A percentile compares a stretch with the other conserved stretches of the same genome.
Conservation (phyloP, 352 stramenopile genomes). For the Chrysophaeum taylorii region DNA sequence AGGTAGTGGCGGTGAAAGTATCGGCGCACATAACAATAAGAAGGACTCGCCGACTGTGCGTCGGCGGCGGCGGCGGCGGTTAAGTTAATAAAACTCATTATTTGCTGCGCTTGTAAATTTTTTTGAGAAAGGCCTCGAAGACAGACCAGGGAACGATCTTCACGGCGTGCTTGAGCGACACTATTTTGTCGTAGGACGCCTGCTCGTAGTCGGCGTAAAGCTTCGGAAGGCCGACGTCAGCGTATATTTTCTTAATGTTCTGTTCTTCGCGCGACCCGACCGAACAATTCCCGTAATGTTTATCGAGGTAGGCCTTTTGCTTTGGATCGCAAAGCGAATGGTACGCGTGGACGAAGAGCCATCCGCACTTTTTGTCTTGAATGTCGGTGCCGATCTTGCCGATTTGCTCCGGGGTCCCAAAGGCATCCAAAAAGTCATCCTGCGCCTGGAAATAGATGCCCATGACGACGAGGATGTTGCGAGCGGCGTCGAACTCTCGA, state of each 20-base stretch:
- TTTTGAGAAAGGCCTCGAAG: conserved; percentile 80
- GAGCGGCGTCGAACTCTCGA: conserved; percentile 60
- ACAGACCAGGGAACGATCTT: conserved; percentile 72
- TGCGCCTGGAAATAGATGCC: conserved; percentile 99
- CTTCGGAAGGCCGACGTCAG: conserved; percentile 70
- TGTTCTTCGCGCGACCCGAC: conserved; percentile 58
- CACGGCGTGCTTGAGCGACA: conserved; percentile 60
- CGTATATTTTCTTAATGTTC: conserved; percentile 60
- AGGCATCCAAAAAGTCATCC: conserved; percentile 98
- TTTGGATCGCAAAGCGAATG: conserved; percentile 32
- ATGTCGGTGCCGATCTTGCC: conserved; percentile 87
- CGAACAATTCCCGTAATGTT: conserved; percentile 83
- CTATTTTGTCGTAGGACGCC: conserved; percentile 67
- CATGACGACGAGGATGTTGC: conserved; percentile 88
- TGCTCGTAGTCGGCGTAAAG: conserved; percentile 90
- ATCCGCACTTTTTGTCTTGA: conserved; percentile 98
- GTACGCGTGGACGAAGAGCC: conserved; percentile 86
- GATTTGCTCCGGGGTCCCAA: conserved; percentile 55
- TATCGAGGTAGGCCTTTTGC: conserved; percentile 50
- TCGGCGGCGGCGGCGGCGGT: too few species aligned
- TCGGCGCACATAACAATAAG: too few species aligned
- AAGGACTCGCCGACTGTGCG: too few species aligned
- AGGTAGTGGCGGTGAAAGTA: too few species aligned
- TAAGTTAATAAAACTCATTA: conserved; percentile 48
- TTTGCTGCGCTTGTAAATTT: conserved; percentile 94